Percentiles rank a stretch among this genome's conserved stretches.
Evolutionary conservation across 2,329 filamentous ascomycete genomes (phyloP).

Genomic region (Aspergillus texensis): DNA sequence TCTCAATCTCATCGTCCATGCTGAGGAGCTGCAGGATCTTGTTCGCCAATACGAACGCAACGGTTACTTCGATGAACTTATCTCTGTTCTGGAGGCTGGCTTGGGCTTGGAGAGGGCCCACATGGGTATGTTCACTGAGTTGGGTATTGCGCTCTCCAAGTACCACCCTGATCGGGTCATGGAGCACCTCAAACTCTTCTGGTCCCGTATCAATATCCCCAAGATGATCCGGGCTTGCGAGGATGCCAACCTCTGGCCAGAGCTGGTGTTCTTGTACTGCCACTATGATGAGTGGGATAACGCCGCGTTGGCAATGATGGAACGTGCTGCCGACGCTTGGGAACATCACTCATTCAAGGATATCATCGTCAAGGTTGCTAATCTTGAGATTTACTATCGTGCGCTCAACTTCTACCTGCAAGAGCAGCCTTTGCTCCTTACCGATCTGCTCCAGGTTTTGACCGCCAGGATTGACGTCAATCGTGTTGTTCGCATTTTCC

Average conservation of each 20-base stretch:
- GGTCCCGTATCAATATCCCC: slow-evolving; percentile 95
- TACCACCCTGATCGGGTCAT: slow-evolving; percentile 95
- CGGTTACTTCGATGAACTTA: slow-evolving; percentile 98
- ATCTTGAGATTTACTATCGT: slow-evolving; percentile 98
- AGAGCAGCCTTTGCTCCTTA: slow-evolving; percentile 91
- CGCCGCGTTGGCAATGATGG: slow-evolving; percentile 94
- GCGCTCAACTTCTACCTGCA: slow-evolving; percentile 96
- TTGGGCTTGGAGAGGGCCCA: slow-evolving; percentile 89
- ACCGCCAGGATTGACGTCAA: slow-evolving; percentile 97
- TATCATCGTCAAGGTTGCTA: slow-evolving; percentile 94
- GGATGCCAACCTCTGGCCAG: slow-evolving; percentile 94
- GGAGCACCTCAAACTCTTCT: slow-evolving; percentile 99
- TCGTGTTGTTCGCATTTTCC: slow-evolving; percentile 98
- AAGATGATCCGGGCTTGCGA: slow-evolving; percentile 94
- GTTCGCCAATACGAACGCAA: slow-evolving; percentile 97
- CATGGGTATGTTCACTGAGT: slow-evolving; percentile 95
- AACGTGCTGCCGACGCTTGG: slow-evolving; percentile 95
- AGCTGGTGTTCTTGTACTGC: slow-evolving; percentile 96
- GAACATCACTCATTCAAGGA: slow-evolving; percentile 99
- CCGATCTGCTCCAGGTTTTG: slow-evolving; percentile 89
- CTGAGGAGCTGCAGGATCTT: slow-evolving; percentile 88
- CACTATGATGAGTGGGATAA: slow-evolving; percentile 99
- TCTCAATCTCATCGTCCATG: slow-evolving; percentile 95
- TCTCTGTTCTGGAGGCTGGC: slow-evolving; percentile 89
- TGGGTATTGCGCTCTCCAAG: slow-evolving; percentile 89